These are phyloP conservation scores for Dactylellina leptospora DNA, from an alignment of 2,329 filamentous ascomycete genomes.

Conservation along the genomic window DNA sequence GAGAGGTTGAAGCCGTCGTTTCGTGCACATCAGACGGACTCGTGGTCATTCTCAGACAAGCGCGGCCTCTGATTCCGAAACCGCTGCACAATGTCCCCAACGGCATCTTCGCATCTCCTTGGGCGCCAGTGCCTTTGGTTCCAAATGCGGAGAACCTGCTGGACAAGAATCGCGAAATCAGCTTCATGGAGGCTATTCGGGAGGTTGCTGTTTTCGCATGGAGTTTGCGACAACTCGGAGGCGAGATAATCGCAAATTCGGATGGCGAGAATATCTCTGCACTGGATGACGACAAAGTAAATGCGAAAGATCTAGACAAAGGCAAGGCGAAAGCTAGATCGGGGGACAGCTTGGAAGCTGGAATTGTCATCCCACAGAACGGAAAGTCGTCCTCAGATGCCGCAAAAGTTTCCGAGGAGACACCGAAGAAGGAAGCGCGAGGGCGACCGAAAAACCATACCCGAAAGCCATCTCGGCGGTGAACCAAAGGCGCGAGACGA, in stretches of 20 bases:
- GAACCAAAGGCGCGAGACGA: neutral
- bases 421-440: slow-evolving; percentile 14
- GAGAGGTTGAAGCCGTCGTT: slow-evolving; percentile 87
- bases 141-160: slow-evolving; percentile 62
- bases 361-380: neutral
- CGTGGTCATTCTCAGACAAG: slow-evolving; percentile 79
- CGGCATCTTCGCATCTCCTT: slow-evolving; percentile 80
- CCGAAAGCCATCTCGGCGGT: slow-evolving; percentile 21
- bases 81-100: slow-evolving; percentile 67
- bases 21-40: slow-evolving; percentile 89
- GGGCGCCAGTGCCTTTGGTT: slow-evolving; percentile 67
- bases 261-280: slow-evolving; percentile 9
- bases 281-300: neutral
- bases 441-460: slow-evolving; percentile 12
- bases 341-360: neutral
- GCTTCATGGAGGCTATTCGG: slow-evolving; percentile 80
- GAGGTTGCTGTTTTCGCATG: slow-evolving; percentile 90
- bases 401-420: neutral
- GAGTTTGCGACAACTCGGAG: slow-evolving; percentile 65
- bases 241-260: slow-evolving; percentile 21
- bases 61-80: slow-evolving; percentile 74
- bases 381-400: neutral
- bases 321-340: neutral
- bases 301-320: neutral
- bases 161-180: slow-evolving; percentile 68